Evolutionary conservation across 2,329 filamentous ascomycete species (phyloP).

Genomic region (Epichloe elymi): DNA sequence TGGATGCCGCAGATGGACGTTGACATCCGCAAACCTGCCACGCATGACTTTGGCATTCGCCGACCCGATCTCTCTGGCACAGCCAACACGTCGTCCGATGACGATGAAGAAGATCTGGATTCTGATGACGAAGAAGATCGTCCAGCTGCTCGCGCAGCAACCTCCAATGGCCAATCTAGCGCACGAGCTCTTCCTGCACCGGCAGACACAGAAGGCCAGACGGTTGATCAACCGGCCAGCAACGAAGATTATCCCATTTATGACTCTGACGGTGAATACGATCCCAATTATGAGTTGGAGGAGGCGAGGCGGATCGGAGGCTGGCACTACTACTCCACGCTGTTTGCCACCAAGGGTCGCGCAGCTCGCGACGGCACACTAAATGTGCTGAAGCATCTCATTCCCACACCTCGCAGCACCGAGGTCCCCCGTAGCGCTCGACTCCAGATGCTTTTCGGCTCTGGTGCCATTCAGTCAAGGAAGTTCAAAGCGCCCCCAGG

Average conservation of each 20-base stretch:
- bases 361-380: constrained; percentile 28
- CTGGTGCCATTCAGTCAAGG: constrained; percentile 40
- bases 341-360: constrained; percentile 35
- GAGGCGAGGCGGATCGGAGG: constrained; percentile 67
- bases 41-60: constrained; percentile 82
- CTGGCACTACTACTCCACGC: constrained; percentile 56
- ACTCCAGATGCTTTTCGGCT: constrained; percentile 38
- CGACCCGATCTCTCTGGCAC: constrained; percentile 62
- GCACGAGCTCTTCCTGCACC: constrained; percentile 28
- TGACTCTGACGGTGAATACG: constrained; percentile 70
- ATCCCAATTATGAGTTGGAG: constrained; percentile 61
- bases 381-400: constrained; percentile 33
- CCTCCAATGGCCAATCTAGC: constrained; percentile 23
- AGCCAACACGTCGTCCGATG: constrained; percentile 62
- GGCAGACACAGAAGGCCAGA: constrained; percentile 70
- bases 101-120: constrained; percentile 56
- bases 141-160: constrained; percentile 4
- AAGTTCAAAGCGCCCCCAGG: constrained; percentile 63
- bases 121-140: constrained; percentile 47
- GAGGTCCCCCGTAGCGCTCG: constrained; percentile 45
- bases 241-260: constrained; percentile 75
- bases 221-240: constrained; percentile 44
- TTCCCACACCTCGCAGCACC: constrained; percentile 42
- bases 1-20: constrained; percentile 99
- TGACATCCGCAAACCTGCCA: constrained; percentile 87